These are phyloP conservation scores for Crithidia expoeki DNA, from an alignment of 208 protist species.

Conservation along the genomic window DNA sequence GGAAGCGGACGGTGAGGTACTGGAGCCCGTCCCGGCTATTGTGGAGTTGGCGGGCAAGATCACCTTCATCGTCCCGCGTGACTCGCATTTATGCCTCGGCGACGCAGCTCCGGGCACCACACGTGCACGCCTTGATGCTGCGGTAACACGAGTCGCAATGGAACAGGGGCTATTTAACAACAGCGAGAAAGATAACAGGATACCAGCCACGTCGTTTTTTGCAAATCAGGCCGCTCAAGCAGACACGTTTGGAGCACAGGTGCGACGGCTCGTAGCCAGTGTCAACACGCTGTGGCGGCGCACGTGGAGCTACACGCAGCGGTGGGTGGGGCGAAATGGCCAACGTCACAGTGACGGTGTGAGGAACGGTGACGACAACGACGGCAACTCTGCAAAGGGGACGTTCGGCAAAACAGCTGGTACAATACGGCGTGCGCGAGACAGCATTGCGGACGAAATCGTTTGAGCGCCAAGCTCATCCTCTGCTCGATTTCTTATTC, in stretches of 20 bases:
- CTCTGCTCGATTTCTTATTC: neutral
- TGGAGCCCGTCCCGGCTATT: slow-evolving; percentile 70
- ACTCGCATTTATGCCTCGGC: slow-evolving; percentile 25
- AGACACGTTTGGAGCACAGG: neutral
- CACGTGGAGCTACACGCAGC: slow-evolving; percentile 6
- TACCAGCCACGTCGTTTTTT: neutral
- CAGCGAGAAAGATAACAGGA: neutral
- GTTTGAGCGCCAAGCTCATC: neutral
- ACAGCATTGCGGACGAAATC: slow-evolving; percentile 1
- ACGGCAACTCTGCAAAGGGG: neutral
- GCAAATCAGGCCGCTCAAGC: neutral
- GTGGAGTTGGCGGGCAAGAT: slow-evolving; percentile 65
- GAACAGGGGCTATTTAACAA: neutral
- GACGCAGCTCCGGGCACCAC: slow-evolving; percentile 43
- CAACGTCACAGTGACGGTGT: neutral
- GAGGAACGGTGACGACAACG: neutral
- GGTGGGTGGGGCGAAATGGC: neutral
- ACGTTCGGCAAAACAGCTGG: neutral
- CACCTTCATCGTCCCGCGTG: slow-evolving; percentile 47
- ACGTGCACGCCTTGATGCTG: slow-evolving; percentile 9
- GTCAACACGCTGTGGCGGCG: slow-evolving; percentile 2
- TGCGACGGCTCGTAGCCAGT: neutral
- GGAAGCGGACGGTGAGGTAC: slow-evolving; percentile 80
- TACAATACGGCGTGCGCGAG: neutral
- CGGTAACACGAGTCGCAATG: neutral